Evolutionary conservation across 495 filamentous ascomycete genomes (phyloP), one percentile per base, ranked within the genome.

Genomic region (Daldinia concentrica): DNA sequence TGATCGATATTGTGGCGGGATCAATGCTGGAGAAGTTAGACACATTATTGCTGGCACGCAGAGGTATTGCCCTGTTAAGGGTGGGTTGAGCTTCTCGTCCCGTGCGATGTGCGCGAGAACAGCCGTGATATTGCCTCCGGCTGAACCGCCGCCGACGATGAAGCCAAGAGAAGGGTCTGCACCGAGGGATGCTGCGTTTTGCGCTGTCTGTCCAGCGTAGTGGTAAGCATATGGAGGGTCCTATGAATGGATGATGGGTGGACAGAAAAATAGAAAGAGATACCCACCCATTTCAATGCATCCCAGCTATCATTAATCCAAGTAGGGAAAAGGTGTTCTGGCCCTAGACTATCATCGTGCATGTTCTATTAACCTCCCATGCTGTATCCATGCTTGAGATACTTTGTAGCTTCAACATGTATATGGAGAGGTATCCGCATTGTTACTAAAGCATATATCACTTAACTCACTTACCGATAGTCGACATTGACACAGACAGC

Each of bases 271-370:
- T 36, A 36, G 11, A 36, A 36, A 36, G 34, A 5, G 60, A 48
- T 48, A 1, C 75, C 12, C 63, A 85, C 78, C 85, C 86, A 86
- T 69, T 81, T 76, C 57, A 86, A 69, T 6, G 80, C 81, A 74
- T 87, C 85, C 78, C 80, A 86, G 48, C 80, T 76, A 72, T 88
- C 86, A 15, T 87, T 62, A 8, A 79, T 64, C 19, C 80, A 73
- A 1, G 78, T 76, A 0, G 86, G 86, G 65, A 84, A 88, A n/a
- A 77, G 74, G 60, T 83, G 59, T 54, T 86, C 84, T 1, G 85
- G 84, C 0, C 82, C 81, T 4, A 84, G 76, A 26, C 84, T 80
- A 43, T 54, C 0, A 48, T 27, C 9, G 12, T 29, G 32, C 32
- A 69, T 22, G 12, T 14, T n/a, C 32, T 26, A 15, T 64, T 45